Evolutionary conservation across 2,329 filamentous ascomycete genomes (phyloP), one percentile per base, ranked within the genome.

Genomic region (Beauveria asiatica): DNA sequence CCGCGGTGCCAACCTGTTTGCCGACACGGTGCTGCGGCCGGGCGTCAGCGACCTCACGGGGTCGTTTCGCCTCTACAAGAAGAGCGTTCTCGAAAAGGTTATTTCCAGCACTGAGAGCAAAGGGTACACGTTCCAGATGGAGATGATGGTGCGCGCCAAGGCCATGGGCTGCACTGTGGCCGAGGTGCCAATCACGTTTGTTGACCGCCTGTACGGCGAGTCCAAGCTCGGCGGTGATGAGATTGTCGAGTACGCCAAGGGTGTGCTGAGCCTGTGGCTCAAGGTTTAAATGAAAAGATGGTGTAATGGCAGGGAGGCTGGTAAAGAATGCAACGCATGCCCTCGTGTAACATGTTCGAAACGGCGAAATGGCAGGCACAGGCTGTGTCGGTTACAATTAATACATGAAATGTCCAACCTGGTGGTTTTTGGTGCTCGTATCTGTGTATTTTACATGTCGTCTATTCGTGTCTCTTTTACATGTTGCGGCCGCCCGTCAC

Each of bases 101-200:
- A 97, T 99, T 68, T 80, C 82, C 70, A 90, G 83, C 75, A 97
- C 92, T 9, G 88, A 97, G 81, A 94, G 90, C 73, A 96, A 97
- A 78, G 94, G 94, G 3, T 99, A 97, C 74, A 93, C 89, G 45
- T 99, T 99, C 81, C 94, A 99, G 84, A 99, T 99, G 94, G 93
- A 97, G 82, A 89, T 99, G 86, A 97, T 97, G 87, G 93, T 97
- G 9, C 83, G 92, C 63, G 94, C 94, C 39, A 97, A 97, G 84
- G 90, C 89, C 17, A 92, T 97, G 90, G 93, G 94, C 1, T 96
- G 85, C 78, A 89, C 87, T 42, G 93, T 99, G 37, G 90, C 90
- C 17, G 94, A 99, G 80, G 93, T 96, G 63, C 94, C 94, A 13
- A 99, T 99, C 67, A 90, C 85, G 25, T 99, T 99, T 73, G 94